Evolutionary conservation across 768 basidiomycete species (phyloP).

Genomic region (Pholiota molesta): DNA sequence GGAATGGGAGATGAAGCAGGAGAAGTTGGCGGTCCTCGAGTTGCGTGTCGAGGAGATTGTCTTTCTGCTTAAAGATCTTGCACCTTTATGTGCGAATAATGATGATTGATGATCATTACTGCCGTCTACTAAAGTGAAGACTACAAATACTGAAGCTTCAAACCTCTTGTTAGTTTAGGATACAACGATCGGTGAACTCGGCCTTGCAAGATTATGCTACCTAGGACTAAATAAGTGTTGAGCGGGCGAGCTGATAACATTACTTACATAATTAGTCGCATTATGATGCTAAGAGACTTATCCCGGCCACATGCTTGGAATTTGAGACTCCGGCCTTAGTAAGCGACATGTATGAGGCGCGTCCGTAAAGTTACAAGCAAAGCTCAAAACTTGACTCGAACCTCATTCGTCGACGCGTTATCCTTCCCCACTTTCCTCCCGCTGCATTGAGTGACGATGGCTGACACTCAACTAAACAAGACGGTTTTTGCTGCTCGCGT

Average conservation of each 20-base stretch:
- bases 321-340: slow-evolving; percentile 32
- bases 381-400: slow-evolving; percentile 19
- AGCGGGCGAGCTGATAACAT: too few species aligned
- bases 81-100: slow-evolving; percentile 40
- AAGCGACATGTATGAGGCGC: slow-evolving; percentile 21
- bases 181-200: too few species aligned
- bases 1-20: slow-evolving; percentile 74
- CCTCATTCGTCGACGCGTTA: slow-evolving; percentile 26
- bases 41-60: slow-evolving; percentile 86
- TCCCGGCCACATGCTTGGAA: background rate
- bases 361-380: slow-evolving; percentile 15
- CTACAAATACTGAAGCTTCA: too few species aligned
- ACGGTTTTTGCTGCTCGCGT: slow-evolving; percentile 56
- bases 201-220: too few species aligned
- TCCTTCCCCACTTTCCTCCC: slow-evolving; percentile 22
- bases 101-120: slow-evolving; percentile 41
- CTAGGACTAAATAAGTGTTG: too few species aligned
- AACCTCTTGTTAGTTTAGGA: too few species aligned
- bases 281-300: too few species aligned
- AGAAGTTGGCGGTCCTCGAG: slow-evolving; percentile 79
- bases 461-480: slow-evolving; percentile 72
- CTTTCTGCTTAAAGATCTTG: slow-evolving; percentile 87
- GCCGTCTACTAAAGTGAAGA: too few species aligned
- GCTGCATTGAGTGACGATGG: slow-evolving; percentile 43
- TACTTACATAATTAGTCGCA: too few species aligned